Evolutionary conservation across 139 green algal species (phyloP).

Genomic region (Zygnema circumcarinatum): DNA sequence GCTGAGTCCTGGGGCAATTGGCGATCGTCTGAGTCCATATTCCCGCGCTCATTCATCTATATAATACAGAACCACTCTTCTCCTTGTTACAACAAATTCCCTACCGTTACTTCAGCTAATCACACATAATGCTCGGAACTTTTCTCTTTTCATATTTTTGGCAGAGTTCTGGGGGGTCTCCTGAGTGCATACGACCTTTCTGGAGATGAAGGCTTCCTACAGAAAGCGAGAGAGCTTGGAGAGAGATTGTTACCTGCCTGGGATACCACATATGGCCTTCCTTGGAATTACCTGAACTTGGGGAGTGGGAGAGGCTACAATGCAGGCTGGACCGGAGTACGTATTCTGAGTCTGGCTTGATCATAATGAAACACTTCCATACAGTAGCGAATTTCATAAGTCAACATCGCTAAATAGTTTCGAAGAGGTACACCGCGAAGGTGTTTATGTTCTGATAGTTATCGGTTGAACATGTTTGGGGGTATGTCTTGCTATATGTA

Average conservation of each 20-base stretch:
- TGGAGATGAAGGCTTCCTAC: slow-evolving; percentile 60
- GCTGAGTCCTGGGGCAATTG: no score
- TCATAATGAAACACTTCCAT: neutral
- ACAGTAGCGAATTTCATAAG: neutral
- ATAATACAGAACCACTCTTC: no score
- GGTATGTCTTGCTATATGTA: neutral
- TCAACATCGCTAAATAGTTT: neutral
- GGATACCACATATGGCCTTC: slow-evolving; percentile 74
- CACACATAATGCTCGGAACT: no score
- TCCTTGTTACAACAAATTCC: no score
- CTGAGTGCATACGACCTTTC: slow-evolving; percentile 73
- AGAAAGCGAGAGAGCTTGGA: slow-evolving; percentile 66
- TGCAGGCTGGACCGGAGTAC: slow-evolving; percentile 61
- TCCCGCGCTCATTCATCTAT: no score
- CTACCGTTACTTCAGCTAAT: no score
- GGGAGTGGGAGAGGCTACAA: slow-evolving; percentile 55
- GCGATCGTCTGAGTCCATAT: no score
- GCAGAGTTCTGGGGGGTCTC: slow-evolving; percentile 68
- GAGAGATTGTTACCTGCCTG: slow-evolving; percentile 74
- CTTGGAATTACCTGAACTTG: slow-evolving; percentile 70
- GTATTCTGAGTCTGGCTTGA: slow-evolving; percentile 6
- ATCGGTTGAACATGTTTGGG: neutral
- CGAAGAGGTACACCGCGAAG: no score
- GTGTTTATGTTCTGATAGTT: no score
- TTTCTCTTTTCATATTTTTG: no score